These are phyloP conservation scores for Ophidiomyces ophidiicola DNA, from an alignment of 2,329 filamentous ascomycete genomes.

Conservation along the genomic window DNA sequence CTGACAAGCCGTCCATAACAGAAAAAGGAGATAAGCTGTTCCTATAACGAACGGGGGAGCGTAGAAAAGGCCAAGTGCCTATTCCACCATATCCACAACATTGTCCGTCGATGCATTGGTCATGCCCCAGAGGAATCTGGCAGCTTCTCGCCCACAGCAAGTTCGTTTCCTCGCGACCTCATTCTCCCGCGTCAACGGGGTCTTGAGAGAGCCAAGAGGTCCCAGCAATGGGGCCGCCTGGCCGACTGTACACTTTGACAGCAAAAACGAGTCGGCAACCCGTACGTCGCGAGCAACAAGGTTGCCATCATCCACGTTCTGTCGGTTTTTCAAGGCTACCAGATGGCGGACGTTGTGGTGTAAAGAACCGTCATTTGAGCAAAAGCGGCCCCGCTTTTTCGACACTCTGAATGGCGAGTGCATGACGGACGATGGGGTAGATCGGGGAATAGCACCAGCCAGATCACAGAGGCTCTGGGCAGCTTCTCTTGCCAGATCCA, in stretches of 20 bases:
- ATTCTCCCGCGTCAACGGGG: conserved; percentile 22
- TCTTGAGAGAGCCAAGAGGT: conserved; percentile 17
- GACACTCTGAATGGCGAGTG: conserved; percentile 12
- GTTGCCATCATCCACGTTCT: conserved; percentile 16
- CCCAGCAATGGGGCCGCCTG: conserved; percentile 14
- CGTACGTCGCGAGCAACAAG: conserved; percentile 24
- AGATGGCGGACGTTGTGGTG: conserved; percentile 31
- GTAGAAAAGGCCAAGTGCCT: too few relatives aligned
- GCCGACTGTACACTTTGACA: conserved; percentile 17
- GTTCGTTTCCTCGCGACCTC: conserved; percentile 28
- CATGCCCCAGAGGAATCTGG: conserved; percentile 10
- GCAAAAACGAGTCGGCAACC: conserved; percentile 24
- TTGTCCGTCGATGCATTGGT: not conserved
- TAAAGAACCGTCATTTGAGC: conserved; percentile 28
- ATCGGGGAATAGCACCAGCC: conserved; percentile 24
- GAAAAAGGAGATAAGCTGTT: too few relatives aligned
- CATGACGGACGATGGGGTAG: conserved; percentile 9
- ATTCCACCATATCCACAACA: conserved; percentile 7
- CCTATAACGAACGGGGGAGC: too few relatives aligned
- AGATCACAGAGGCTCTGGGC: conserved; percentile 33
- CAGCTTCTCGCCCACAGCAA: conserved; percentile 24
- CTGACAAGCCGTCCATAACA: too few relatives aligned
- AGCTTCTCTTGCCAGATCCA: conserved; percentile 27
- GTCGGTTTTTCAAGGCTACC: conserved; percentile 21
- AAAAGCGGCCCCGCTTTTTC: conserved; percentile 32